Evolutionary conservation across 2,329 filamentous ascomycete species (phyloP), one percentile per base, ranked within the genome.

Genomic region (Achaetomium macrosporum): DNA sequence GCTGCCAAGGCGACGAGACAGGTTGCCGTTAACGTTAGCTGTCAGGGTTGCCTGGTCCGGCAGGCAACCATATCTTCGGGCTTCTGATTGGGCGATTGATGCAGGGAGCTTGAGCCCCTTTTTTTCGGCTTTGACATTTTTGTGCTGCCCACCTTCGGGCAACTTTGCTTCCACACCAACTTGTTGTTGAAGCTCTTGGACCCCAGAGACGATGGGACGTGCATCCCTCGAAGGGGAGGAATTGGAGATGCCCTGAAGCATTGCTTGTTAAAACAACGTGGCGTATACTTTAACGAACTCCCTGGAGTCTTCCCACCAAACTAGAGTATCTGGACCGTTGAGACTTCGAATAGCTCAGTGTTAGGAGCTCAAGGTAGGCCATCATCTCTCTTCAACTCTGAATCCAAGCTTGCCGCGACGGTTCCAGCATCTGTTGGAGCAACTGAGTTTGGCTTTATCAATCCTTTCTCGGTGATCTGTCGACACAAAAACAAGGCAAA

Each of bases 381-480:
- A 17, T 4, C 9, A 7, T 47, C 35, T 48, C 16, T 33, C 40
- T 33, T 37, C 29, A 37, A 13, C 35, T 36, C 3, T 47, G 10
- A 12, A 19, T 29, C n/a, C 25, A 39, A 39, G 42, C 36, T 63
- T 66, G 79, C 79, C 79, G 72, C 77, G 78, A 75, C 79, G 76
- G 74, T 76, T 73, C 66, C 65, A 72, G 73, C 71, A 65, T 62
- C 63, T 65, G 73, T 73, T 73, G 69, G 76, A 76, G 81, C 78
- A 80, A 84, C 82, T 82, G 81, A 81, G 78, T 75, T 65, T 69
- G 67, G 70, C 76, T 71, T 64, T 68, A 69, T 66, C 78, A 71
- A 78, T 89, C 84, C 85, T 77, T 76, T 81, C 80, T 90, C 88
- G 87, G 90, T 93, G 87, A 77, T 78, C 79, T 79, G 84, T 87